Conservation (phyloP, 2,329 filamentous ascomycete species). For the Calonectria fujianensis region DNA sequence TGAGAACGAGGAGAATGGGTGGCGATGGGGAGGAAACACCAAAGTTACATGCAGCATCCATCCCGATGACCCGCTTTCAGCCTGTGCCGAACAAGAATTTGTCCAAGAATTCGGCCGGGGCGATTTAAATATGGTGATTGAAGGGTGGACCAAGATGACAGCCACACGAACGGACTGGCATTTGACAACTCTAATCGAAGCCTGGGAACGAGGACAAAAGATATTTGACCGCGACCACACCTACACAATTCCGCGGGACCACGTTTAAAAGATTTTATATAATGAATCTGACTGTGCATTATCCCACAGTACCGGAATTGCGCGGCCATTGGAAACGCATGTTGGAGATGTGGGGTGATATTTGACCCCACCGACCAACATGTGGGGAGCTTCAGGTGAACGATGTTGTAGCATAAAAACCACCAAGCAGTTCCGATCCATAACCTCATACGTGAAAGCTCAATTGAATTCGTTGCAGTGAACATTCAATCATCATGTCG, state of each 20-base stretch:
- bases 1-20: constrained; percentile 29
- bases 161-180: constrained; percentile 18
- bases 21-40: constrained; percentile 26
- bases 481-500: constrained; percentile 20
- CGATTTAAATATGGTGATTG: neutral
- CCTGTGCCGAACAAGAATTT: constrained; percentile 22
- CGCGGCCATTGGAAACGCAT: neutral
- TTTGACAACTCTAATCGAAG: constrained; percentile 21
- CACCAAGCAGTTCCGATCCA: neutral
- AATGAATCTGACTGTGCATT: neutral
- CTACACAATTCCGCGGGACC: constrained; percentile 18
- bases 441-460: neutral
- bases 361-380: neutral
- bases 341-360: neutral
- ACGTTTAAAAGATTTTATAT: constrained; percentile 5
- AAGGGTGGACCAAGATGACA: constrained; percentile 33
- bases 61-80: constrained; percentile 26
- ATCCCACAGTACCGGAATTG: neutral
- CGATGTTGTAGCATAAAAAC: neutral
- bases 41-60: constrained; percentile 22
- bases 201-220: constrained; percentile 17
- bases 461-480: neutral
- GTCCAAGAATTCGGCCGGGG: constrained; percentile 23
- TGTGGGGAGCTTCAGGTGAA: neutral
- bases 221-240: constrained; percentile 17